These are phyloP conservation scores for Macroventuria anomochaeta DNA, from an alignment of 2,329 filamentous ascomycete species.

Conservation along the genomic window DNA sequence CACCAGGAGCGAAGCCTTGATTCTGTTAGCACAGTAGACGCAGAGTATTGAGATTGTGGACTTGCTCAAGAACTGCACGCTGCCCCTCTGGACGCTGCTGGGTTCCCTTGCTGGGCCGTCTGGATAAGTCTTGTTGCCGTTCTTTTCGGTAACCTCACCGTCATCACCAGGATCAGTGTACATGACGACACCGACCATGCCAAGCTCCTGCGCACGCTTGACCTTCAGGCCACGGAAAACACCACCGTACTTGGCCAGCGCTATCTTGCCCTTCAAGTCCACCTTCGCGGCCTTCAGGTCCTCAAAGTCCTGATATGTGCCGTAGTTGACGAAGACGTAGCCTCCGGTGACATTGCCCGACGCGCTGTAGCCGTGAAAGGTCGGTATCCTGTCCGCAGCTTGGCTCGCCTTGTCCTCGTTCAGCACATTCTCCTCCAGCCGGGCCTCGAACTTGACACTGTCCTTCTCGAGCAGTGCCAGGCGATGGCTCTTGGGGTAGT, in stretches of 20 bases:
- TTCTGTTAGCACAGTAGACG: conserved; percentile 17
- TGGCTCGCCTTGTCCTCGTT: conserved; percentile 81
- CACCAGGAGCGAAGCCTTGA: conserved; percentile 65
- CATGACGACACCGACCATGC: conserved; percentile 83
- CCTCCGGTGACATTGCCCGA: conserved; percentile 88
- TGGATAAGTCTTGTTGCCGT: conserved; percentile 81
- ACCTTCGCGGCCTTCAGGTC: conserved; percentile 79
- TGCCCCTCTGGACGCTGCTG: conserved; percentile 88
- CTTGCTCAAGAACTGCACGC: conserved; percentile 67
- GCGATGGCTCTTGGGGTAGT: conserved; percentile 58
- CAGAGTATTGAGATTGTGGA: background rate
- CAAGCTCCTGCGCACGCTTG: conserved; percentile 88
- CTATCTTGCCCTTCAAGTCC: conserved; percentile 82
- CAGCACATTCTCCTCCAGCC: conserved; percentile 82
- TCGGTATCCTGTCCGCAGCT: conserved; percentile 76
- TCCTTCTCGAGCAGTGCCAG: conserved; percentile 53
- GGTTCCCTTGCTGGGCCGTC: conserved; percentile 86
- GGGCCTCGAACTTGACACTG: conserved; percentile 74
- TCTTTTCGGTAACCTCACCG: conserved; percentile 77
- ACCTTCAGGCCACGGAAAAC: conserved; percentile 92
- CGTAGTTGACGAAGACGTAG: conserved; percentile 91
- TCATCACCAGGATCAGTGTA: conserved; percentile 93
- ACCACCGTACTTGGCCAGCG: conserved; percentile 81
- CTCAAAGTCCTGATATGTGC: conserved; percentile 83
- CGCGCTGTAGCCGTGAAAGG: conserved; percentile 94